Evolutionary conservation across 2,329 filamentous ascomycete genomes (phyloP).

Genomic region (Magnaporthales sp.): DNA sequence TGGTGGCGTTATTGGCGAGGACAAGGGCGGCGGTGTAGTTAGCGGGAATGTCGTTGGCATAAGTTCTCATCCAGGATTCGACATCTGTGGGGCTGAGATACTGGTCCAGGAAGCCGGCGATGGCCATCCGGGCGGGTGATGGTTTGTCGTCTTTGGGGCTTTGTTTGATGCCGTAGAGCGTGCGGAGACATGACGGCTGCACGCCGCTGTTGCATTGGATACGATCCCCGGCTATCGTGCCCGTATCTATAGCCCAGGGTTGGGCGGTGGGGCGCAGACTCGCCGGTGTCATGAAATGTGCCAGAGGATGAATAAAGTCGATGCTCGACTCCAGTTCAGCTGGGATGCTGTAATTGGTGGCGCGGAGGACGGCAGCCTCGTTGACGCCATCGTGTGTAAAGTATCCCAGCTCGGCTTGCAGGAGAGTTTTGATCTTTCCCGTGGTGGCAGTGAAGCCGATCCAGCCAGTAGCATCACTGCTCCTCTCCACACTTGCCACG

Average conservation of each 20-base stretch:
- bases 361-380: constrained; percentile 27
- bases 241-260: background rate
- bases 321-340: constrained; percentile 26
- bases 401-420: constrained; percentile 29
- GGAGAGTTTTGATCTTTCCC: constrained; percentile 26
- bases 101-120: constrained; percentile 42
- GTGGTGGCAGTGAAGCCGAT: constrained; percentile 33
- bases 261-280: constrained; percentile 13
- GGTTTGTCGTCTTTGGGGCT: constrained; percentile 7
- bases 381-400: constrained; percentile 30
- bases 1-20: constrained; percentile 34
- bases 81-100: constrained; percentile 35
- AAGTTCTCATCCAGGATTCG: constrained; percentile 19
- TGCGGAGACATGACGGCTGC: constrained; percentile 1
- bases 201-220: constrained; percentile 4
- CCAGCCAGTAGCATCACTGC: constrained; percentile 25
- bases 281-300: constrained; percentile 38
- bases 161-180: constrained; percentile 5
- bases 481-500: constrained; percentile 13
- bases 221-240: background rate
- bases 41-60: constrained; percentile 13
- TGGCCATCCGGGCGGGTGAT: constrained; percentile 30
- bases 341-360: constrained; percentile 35
- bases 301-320: constrained; percentile 37
- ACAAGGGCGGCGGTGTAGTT: constrained; percentile 22